These are phyloP conservation scores for Jasminum sambac DNA, from an alignment of 257 asterid genomes.

Conservation along the genomic window DNA sequence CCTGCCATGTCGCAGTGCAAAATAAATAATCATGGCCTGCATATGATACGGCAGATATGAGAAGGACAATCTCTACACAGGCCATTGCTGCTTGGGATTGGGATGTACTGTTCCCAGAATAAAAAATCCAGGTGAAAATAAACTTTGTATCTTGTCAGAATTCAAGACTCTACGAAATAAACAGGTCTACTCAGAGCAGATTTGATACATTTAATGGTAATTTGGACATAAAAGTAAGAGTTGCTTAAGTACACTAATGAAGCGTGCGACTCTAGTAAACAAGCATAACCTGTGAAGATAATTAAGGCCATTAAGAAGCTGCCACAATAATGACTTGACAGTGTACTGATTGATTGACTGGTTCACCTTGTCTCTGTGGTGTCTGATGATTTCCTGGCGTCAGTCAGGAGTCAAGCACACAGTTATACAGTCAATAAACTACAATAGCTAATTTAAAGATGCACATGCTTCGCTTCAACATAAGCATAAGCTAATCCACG, in stretches of 20 bases:
- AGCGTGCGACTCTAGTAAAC: conserved; percentile 19
- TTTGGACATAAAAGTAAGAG: conserved; percentile 10
- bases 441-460: neutral
- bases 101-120: conserved; percentile 5
- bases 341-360: conserved; percentile 80
- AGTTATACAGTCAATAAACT: conserved; percentile 18
- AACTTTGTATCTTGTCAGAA: conserved; percentile 11
- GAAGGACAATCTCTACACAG: neutral
- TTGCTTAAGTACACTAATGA: conserved; percentile 9
- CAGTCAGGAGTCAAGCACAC: conserved; percentile 27
- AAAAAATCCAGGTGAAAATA: neutral
- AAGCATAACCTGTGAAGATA: conserved; percentile 85
- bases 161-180: neutral
- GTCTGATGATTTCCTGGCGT: conserved; percentile 87
- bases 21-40: neutral
- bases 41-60: neutral
- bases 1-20: neutral
- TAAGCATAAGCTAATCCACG: neutral
- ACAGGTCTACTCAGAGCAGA: neutral
- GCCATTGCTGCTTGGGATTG: neutral
- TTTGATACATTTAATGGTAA: conserved; percentile 10
- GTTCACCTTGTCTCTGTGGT: conserved; percentile 96
- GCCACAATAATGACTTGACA: conserved; percentile 90
- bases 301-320: conserved; percentile 94
- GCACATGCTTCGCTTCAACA: neutral